phyloP scores from a whole-genome alignment of 495 filamentous ascomycete genomes.

The Podospora didyma region DNA sequence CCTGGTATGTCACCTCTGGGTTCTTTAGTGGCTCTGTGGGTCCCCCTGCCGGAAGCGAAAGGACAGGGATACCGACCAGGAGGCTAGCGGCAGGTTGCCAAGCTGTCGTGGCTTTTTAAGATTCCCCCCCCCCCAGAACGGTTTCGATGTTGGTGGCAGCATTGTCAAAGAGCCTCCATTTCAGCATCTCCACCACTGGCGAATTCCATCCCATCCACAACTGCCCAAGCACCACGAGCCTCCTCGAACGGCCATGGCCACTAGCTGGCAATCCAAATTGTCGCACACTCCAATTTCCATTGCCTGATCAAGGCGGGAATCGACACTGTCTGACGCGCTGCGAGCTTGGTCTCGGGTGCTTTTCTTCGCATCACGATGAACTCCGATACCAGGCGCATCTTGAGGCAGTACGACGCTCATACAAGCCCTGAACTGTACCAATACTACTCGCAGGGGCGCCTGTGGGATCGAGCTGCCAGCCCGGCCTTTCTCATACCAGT shows the following conservation, averaged over 20 bases:
- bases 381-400: conserved; percentile 23
- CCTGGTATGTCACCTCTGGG: too few species aligned
- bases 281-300: neutral
- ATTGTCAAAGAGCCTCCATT: neutral
- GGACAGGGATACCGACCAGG: too few species aligned
- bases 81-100: neutral
- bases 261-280: too few species aligned
- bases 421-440: conserved; percentile 13
- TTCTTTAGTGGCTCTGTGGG: too few species aligned
- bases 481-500: conserved; percentile 34
- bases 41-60: too few species aligned
- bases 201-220: neutral
- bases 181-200: neutral
- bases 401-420: conserved; percentile 21
- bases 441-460: conserved; percentile 13
- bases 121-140: neutral
- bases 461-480: conserved; percentile 29
- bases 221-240: too few species aligned
- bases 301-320: neutral
- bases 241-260: too few species aligned
- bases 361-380: conserved; percentile 16
- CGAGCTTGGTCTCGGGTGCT: neutral
- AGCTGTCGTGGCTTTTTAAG: conserved; percentile 5
- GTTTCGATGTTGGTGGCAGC: neutral
- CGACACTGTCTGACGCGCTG: neutral